phyloP scores from a whole-genome alignment of 139 green algal genomes.

The Spirogloea muscicola region DNA sequence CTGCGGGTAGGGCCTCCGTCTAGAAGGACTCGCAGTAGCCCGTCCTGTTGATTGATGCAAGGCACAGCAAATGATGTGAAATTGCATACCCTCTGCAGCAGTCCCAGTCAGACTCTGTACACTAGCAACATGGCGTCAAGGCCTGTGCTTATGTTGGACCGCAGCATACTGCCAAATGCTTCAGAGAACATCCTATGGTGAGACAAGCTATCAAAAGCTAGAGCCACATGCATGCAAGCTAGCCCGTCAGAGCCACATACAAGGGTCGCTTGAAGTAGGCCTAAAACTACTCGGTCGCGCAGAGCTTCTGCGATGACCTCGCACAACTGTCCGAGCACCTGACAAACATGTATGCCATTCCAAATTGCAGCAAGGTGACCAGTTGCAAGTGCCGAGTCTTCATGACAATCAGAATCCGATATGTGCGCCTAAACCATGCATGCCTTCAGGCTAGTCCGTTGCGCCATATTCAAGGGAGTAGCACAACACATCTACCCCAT shows the following conservation, averaged over 20 bases:
- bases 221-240: neutral
- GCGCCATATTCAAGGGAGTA: too few relatives aligned
- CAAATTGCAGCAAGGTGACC: neutral
- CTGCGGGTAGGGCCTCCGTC: slow-evolving; percentile 32
- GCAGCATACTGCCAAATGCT: neutral
- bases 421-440: neutral
- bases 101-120: neutral
- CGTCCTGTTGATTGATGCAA: slow-evolving; percentile 33
- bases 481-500: neutral
- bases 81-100: neutral
- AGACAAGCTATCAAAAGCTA: neutral
- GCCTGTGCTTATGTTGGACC: neutral
- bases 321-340: slow-evolving; percentile 27
- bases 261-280: slow-evolving; percentile 29
- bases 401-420: too few relatives aligned
- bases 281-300: slow-evolving; percentile 14
- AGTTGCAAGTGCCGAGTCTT: neutral
- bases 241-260: neutral
- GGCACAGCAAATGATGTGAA: too few relatives aligned
- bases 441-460: too few relatives aligned
- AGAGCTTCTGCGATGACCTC: slow-evolving; percentile 31
- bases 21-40: slow-evolving; percentile 38
- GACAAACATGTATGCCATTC: neutral
- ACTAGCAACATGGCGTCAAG: neutral
- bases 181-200: neutral